Evolutionary conservation across 768 basidiomycete genomes (phyloP), one percentile per base, ranked within the genome.

Genomic region (Hydnum rufescens): DNA sequence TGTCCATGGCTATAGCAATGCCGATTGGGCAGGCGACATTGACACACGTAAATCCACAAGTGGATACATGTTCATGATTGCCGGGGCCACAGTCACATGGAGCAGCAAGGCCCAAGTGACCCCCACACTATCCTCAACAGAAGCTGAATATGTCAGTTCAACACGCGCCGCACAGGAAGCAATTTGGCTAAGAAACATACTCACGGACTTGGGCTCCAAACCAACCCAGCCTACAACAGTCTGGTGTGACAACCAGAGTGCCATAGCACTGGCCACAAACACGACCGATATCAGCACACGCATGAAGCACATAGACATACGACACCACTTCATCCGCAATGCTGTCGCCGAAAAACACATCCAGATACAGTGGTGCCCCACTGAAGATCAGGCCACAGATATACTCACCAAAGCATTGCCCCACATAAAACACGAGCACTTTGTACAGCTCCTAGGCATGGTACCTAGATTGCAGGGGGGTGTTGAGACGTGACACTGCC

Each of bases 1-100:
- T n/a, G n/a, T n/a, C n/a, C n/a, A n/a, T n/a, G n/a, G n/a, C n/a
- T 66, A 56, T 57, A 55, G 58, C 16, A 63, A 68, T 55, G 56
- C 65, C 1, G 60, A 63, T 53, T 60, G 59, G 49, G 64, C 51
- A 31, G 64, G 64, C 1, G 55, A 60, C 34, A 52, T 55, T 1
- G 63, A 61, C 39, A 30, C n/a, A 3, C 16, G 22, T 23, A 32
- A 36, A 13, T 57, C 56, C 34, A 42, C 30, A 8, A 22, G 49
- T 8, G 56, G 56, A 22, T 57, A 30, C 31, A 22, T 44, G 4
- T 44, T 43, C 32, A 47, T 51, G 22, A 50, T 56, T 42, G 55
- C 29, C 26, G 55, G 55, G 4, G 55, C 51, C 2, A 39, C 51
- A 5, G 52, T 63, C 8, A 39, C 28, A 5, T 64, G 63, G 63